Evolutionary conservation across 495 filamentous ascomycete genomes (phyloP), one percentile per base, ranked within the genome.

Genomic region (Annulohypoxylon moriforme): DNA sequence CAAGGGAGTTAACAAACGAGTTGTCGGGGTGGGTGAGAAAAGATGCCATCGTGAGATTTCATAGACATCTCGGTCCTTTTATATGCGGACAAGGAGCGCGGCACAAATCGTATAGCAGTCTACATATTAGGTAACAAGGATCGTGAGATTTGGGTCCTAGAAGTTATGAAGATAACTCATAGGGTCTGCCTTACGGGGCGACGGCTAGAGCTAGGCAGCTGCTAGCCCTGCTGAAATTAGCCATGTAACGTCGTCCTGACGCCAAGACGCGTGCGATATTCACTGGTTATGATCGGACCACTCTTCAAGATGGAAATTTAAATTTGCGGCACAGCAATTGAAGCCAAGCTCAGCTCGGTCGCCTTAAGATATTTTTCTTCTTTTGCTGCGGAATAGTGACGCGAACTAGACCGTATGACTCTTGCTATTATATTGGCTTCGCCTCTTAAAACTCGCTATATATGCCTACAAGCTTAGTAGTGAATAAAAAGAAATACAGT

Each of bases 251-350:
- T 57, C 38, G 47, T 13, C 9, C 14, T 50, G 1, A 69, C 22
- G 47, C 38, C 52, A 64, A 68, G 22, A 13, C 10, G 25, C 40
- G 36, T 49, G 47, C 57, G 5, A 10, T 25, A 52, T 61, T 40
- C 18, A 29, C 7, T 27, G 65, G 58, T 8, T 50, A 58, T 49
- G 25, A 29, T 10, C 9, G 56, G 13, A 49, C 58, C 58, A 65
- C 66, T 20, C 4, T 13, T 46, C 46, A 24, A 8, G 56, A 20
- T 49, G 5, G 31, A 58, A 68, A 62, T 62, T 49, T 57, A 18
- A 3, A 5, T 59, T 40, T 59, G 50, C 59, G 67, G 67, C 67
- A 25, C 59, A 64, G 67, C 33, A 36, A 22, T 27, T 55, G 50
- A 4, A 69, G 58, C 66, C 33, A 49, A 46, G 40, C 27, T 38